phyloP scores from a whole-genome alignment of 2,329 filamentous ascomycete genomes.

The Colletotrichum scovillei region DNA sequence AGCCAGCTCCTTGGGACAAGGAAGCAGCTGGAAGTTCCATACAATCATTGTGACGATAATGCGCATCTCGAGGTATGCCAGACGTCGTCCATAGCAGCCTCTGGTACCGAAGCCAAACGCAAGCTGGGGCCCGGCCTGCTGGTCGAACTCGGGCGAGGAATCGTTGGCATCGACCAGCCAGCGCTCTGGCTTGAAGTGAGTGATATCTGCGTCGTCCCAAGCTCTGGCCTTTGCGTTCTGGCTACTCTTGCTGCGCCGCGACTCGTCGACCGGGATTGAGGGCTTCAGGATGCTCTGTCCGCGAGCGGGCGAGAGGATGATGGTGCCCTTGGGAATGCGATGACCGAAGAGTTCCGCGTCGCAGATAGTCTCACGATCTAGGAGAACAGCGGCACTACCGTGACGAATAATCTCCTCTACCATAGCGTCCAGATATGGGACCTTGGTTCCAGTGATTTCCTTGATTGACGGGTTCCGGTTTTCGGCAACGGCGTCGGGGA shows the following conservation, averaged over 20 bases:
- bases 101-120: conserved; percentile 49
- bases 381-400: conserved; percentile 34
- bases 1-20: neutral
- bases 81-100: conserved; percentile 50
- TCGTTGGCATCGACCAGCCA: conserved; percentile 34
- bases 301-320: conserved; percentile 41
- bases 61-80: conserved; percentile 49
- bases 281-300: conserved; percentile 45
- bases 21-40: conserved; percentile 49
- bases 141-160: conserved; percentile 41
- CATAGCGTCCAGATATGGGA: conserved; percentile 46
- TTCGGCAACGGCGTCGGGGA: conserved; percentile 35
- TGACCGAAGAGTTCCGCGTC: conserved; percentile 48
- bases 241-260: conserved; percentile 27
- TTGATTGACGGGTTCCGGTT: conserved; percentile 38
- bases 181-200: conserved; percentile 36
- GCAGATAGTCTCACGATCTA: conserved; percentile 38
- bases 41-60: conserved; percentile 48
- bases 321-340: conserved; percentile 47
- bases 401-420: conserved; percentile 47
- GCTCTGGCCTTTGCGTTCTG: neutral
- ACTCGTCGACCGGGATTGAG: conserved; percentile 41
- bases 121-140: conserved; percentile 47
- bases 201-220: conserved; percentile 28
- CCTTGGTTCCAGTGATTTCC: conserved; percentile 39